These are phyloP conservation scores for Harringtonia aguacate DNA, from an alignment of 2,329 filamentous ascomycete genomes.

Conservation along the genomic window DNA sequence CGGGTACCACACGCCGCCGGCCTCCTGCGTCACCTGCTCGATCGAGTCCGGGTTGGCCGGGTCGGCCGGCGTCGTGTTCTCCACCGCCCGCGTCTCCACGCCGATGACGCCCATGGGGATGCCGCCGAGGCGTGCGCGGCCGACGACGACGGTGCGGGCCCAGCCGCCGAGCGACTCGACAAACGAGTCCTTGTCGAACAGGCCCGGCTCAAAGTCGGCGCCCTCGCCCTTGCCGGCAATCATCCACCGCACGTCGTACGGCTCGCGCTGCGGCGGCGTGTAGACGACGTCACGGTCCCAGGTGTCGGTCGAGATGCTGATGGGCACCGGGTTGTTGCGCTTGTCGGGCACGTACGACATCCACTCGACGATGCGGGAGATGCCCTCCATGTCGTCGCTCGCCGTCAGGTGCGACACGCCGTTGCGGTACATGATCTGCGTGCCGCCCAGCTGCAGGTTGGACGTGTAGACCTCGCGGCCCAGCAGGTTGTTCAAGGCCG, in stretches of 20 bases:
- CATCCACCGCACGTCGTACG: constrained; percentile 90
- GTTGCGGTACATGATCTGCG: constrained; percentile 99
- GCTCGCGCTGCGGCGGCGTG: constrained; percentile 68
- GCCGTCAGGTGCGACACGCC: constrained; percentile 99
- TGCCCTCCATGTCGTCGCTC: constrained; percentile 93
- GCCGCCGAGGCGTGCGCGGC: constrained; percentile 89
- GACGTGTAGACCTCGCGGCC: constrained; percentile 98
- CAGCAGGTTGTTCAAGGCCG: constrained; percentile 94
- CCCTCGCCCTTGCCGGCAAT: constrained; percentile 81
- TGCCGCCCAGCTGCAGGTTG: constrained; percentile 97
- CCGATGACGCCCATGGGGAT: constrained; percentile 98
- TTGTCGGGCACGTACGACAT: constrained; percentile 95
- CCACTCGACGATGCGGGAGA: constrained; percentile 97
- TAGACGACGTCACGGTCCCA: constrained; percentile 93
- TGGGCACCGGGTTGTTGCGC: constrained; percentile 86
- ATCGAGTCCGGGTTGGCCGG: constrained; percentile 98
- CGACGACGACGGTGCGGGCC: constrained; percentile 93
- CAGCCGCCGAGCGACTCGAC: constrained; percentile 94
- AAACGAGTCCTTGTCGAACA: constrained; percentile 96
- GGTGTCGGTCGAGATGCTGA: constrained; percentile 70
- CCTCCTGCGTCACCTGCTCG: constrained; percentile 88
- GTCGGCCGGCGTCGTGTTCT: constrained; percentile 94
- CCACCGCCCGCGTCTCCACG: constrained; percentile 89
- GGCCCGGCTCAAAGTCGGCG: constrained; percentile 75
- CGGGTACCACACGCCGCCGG: constrained; percentile 98